Percentiles rank a stretch among this genome's conserved stretches.
Conservation (phyloP, 78 protist species). For the Dictyostelium firmibasis region DNA sequence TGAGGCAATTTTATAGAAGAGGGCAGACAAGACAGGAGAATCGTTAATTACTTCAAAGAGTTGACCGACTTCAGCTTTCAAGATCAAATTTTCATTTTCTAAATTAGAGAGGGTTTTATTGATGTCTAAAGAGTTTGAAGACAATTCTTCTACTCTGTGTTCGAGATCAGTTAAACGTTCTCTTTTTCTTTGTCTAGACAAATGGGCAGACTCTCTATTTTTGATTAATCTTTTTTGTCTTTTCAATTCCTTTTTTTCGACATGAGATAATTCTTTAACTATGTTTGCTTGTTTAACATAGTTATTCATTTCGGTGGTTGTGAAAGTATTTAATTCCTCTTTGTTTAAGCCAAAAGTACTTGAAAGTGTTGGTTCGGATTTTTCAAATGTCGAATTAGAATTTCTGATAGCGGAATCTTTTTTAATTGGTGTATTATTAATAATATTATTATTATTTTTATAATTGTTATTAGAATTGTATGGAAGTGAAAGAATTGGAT, state of each 20-base stretch:
- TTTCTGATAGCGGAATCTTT: neutral
- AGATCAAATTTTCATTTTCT: conserved; percentile 54
- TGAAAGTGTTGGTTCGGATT: neutral
- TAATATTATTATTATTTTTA: neutral
- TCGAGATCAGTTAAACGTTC: conserved; percentile 69
- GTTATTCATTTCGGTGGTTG: conserved; percentile 32
- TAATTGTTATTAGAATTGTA: neutral
- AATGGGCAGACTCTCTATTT: conserved; percentile 84
- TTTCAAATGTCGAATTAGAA: neutral
- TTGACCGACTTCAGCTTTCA: conserved; percentile 69
- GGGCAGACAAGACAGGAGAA: conserved; percentile 39
- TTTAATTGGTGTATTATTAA: neutral
- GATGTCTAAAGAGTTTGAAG: conserved; percentile 6
- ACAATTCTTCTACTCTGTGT: conserved; percentile 46
- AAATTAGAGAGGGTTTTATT: conserved; percentile 1
- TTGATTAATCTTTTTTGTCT: conserved; percentile 83
- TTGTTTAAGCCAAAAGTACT: neutral
- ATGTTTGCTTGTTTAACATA: neutral
- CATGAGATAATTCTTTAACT: neutral
- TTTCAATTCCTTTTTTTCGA: conserved; percentile 60
- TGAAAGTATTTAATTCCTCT: neutral
- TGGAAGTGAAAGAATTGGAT: conserved; percentile 29
- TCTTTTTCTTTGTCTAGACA: conserved; percentile 82
- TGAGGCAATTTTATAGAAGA: conserved; percentile 6
- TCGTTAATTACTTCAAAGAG: conserved; percentile 53